Percentiles rank a stretch among this genome's conserved stretches.
Conservation (phyloP, 768 basidiomycete species). For the Astraeus odoratus region DNA sequence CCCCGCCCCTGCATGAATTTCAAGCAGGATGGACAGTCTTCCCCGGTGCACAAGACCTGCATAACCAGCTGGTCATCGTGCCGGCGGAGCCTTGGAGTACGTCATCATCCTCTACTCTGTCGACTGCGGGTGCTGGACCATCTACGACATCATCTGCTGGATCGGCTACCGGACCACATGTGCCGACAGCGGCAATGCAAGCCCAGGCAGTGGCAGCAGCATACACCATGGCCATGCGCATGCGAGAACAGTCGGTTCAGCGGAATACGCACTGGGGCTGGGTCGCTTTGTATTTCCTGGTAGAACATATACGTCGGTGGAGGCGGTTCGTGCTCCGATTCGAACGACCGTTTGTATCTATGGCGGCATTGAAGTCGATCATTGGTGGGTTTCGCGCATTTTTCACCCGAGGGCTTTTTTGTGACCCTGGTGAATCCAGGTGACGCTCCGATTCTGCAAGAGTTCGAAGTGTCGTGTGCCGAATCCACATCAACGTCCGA, state of each 20-base stretch:
- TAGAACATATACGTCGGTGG: conserved; percentile 79
- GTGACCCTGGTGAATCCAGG: conserved; percentile 32
- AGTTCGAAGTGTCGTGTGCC: conserved; percentile 72
- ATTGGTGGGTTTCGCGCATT: conserved; percentile 40
- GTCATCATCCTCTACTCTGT: background rate
- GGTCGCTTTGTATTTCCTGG: conserved; percentile 71
- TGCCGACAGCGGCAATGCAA: background rate
- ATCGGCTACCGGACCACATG: background rate
- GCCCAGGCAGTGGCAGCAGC: background rate
- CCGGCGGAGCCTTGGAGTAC: background rate
- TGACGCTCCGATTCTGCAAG: conserved; percentile 62
- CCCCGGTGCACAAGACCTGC: background rate
- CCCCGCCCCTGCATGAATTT: background rate
- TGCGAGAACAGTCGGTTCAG: conserved; percentile 18
- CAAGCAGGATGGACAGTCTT: background rate
- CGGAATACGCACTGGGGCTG: conserved; percentile 71
- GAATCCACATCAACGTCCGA: conserved; percentile 55
- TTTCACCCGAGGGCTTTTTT: background rate
- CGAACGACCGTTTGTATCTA: conserved; percentile 68
- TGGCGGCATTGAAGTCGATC: conserved; percentile 67
- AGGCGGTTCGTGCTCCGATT: conserved; percentile 75
- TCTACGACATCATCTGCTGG: background rate
- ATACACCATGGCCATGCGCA: background rate
- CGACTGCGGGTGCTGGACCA: background rate
- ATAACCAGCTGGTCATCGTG: too few species aligned